phyloP scores from a whole-genome alignment of 2,329 filamentous ascomycete species.

The Arachnomyces sp. region DNA sequence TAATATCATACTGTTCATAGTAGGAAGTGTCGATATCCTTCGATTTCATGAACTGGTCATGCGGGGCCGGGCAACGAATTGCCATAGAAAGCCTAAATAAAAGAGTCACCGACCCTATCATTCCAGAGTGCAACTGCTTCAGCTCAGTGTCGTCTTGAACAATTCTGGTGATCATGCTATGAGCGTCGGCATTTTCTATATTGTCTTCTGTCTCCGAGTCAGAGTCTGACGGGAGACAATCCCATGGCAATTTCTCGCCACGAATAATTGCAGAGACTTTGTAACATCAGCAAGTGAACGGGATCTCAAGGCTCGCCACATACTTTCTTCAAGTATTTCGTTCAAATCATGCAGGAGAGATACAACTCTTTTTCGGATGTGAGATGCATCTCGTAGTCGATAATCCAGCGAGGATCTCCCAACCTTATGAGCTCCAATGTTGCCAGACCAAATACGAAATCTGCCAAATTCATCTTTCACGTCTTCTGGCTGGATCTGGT shows the following conservation, averaged over 20 bases:
- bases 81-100: constrained; percentile 28
- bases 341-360: constrained; percentile 11
- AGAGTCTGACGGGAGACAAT: too few relatives aligned
- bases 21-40: constrained; percentile 3
- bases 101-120: constrained; percentile 20
- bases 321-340: constrained; percentile 1
- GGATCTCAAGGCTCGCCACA: neutral
- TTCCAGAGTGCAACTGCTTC: neutral
- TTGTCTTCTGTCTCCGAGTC: too few relatives aligned
- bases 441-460: constrained; percentile 13
- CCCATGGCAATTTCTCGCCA: too few relatives aligned
- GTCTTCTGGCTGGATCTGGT: too few relatives aligned
- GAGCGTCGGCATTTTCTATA: too few relatives aligned
- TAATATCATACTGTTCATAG: constrained; percentile 8
- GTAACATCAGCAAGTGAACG: neutral
- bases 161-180: too few relatives aligned
- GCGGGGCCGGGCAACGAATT: constrained; percentile 28
- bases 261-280: too few relatives aligned
- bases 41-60: constrained; percentile 20
- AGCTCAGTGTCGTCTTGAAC: constrained; percentile 2
- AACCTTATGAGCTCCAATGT: constrained; percentile 17
- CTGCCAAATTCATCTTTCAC: neutral
- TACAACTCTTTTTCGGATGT: constrained; percentile 6
- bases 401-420: constrained; percentile 17
- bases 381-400: constrained; percentile 15